Evolutionary conservation across 768 basidiomycete genomes (phyloP).

Genomic region (Hysterangium stoloniferum): DNA sequence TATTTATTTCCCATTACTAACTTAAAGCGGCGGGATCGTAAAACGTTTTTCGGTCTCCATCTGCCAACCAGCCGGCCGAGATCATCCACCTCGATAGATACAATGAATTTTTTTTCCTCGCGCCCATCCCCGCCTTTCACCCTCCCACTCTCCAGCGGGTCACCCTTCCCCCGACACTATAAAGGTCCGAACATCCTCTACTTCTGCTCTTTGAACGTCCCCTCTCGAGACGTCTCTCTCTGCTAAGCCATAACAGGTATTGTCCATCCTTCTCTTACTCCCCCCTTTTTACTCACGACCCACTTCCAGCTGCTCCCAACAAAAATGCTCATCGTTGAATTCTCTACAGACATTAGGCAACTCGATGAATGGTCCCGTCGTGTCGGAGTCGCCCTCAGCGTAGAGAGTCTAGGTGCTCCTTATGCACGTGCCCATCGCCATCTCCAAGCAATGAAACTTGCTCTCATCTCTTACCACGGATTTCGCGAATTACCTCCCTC

Average conservation of each 20-base stretch:
- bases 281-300: not conserved
- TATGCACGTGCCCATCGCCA: conserved; percentile 78
- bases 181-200: not conserved
- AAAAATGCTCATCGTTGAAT: conserved; percentile 46
- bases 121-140: conserved; percentile 7
- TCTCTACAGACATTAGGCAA: conserved; percentile 70
- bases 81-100: not conserved
- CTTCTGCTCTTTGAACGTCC: not conserved
- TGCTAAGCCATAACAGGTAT: not conserved
- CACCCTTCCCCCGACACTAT: not conserved
- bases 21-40: conserved; percentile 8
- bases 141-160: conserved; percentile 1
- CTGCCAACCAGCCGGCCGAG: conserved; percentile 11
- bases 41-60: conserved; percentile 13
- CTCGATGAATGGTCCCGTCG: conserved; percentile 81
- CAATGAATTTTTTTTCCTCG: conserved; percentile 7
- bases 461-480: conserved; percentile 59
- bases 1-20: too few relatives aligned
- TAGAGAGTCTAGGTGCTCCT: conserved; percentile 70
- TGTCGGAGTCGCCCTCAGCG: conserved; percentile 74
- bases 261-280: too few relatives aligned
- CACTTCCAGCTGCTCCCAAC: conserved; percentile 23
- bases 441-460: conserved; percentile 53
- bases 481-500: conserved; percentile 55
- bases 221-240: not conserved